Evolutionary conservation across 306 rosid species (phyloP), one percentile per base, ranked within the genome.

Genomic region (Betula pendula): DNA sequence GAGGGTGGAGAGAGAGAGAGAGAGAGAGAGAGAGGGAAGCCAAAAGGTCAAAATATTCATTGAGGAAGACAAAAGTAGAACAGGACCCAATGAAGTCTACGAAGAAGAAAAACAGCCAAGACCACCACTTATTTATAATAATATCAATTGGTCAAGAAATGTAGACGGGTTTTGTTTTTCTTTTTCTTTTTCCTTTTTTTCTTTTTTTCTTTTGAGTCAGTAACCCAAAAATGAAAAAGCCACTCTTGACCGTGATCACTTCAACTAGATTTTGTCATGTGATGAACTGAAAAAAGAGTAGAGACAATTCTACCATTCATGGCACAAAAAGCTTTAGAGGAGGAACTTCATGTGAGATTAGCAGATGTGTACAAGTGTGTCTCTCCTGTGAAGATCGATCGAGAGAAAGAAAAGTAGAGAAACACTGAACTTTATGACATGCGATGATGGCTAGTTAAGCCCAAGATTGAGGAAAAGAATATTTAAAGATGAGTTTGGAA

Each of bases 21-120:
- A 50, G 71, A 65, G 80, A 70, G 49, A 40, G 62, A 70, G 24
- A 50, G 71, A 65, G 80, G 67, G 49, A 74, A 75, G 68, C 62
- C 56, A 74, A 56, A 68, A 79, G 83, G 85, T 84, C 85, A 90
- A 87, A 87, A 60, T 78, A 42, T 86, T 85, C 79, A 79, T 87
- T 81, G 93, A 90, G 90, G 83, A 73, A 70, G 71, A 68, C 75
- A 90, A 87, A 92, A 78, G 85, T 35, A 43, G 83, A 84, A 75
- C 89, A 80, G 10, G 49, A 65, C 79, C 89, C 87, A 68, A 85
- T 74, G 82, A 84, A 77, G 80, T 76, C 74, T 82, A 75, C 24
- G 72, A 80, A 83, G 84, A 80, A 88, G 80, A 71, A 74, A 67
- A 70, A 70, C 70, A 78, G 62, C 66, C 63, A 44, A 72, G 71